phyloP scores from a whole-genome alignment of 1,284 basidiomycete genomes.

The Ganoderma sinense region DNA sequence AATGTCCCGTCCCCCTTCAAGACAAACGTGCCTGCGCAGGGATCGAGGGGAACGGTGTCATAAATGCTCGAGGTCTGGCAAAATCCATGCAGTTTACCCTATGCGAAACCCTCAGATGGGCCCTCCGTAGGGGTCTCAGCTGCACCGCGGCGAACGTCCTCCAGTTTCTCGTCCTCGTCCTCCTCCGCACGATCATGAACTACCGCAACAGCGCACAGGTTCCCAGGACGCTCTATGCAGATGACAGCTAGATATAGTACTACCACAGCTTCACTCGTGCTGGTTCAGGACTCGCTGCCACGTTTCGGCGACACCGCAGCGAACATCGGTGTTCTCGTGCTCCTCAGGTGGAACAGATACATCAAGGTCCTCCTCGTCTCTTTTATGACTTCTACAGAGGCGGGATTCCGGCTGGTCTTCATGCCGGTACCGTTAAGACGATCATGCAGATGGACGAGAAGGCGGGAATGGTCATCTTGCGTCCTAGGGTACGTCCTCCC shows the following conservation, averaged over 20 bases:
- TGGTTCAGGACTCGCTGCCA: slow-evolving; percentile 79
- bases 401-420: slow-evolving; percentile 82
- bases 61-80: too few species aligned
- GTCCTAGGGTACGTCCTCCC: slow-evolving; percentile 61
- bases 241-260: slow-evolving; percentile 83
- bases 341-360: slow-evolving; percentile 43
- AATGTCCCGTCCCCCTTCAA: too few species aligned
- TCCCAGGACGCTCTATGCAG: slow-evolving; percentile 75
- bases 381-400: too few species aligned
- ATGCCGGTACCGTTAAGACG: slow-evolving; percentile 92
- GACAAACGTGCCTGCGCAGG: too few species aligned
- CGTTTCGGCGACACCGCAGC: slow-evolving; percentile 66
- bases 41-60: too few species aligned
- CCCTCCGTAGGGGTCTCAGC: slow-evolving; percentile 85
- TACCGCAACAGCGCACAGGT: slow-evolving; percentile 83
- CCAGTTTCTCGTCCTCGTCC: slow-evolving; percentile 88
- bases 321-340: background rate
- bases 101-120: slow-evolving; percentile 74
- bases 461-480: slow-evolving; percentile 69
- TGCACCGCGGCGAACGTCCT: slow-evolving; percentile 84
- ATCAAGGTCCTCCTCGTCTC: slow-evolving; percentile 70
- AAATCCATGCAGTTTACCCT: slow-evolving; percentile 88
- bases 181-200: slow-evolving; percentile 90
- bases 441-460: slow-evolving; percentile 90
- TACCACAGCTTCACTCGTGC: slow-evolving; percentile 87